A percentile compares a stretch with the other conserved stretches of the same genome.
Evolutionary conservation across 495 filamentous ascomycete genomes (phyloP).

Genomic region (Penicillium pancosmium): DNA sequence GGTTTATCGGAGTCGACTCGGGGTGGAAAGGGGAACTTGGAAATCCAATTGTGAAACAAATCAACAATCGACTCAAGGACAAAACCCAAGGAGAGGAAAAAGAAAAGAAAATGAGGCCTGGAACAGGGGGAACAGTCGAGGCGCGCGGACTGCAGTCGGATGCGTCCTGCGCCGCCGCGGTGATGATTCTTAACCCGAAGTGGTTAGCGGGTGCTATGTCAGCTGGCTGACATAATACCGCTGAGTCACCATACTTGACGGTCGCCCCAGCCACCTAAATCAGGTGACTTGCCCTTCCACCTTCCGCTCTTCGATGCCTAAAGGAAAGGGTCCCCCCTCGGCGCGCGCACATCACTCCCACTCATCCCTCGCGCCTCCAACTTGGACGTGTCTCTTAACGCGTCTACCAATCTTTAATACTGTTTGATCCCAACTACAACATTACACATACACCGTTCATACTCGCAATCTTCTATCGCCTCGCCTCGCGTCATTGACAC

Average conservation of each 20-base stretch:
- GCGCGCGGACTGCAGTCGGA: constrained; percentile 10
- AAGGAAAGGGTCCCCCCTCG: constrained; percentile 23
- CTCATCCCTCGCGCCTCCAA: constrained; percentile 25
- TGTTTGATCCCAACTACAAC: background rate
- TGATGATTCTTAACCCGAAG: constrained; percentile 38
- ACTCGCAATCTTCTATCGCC: background rate
- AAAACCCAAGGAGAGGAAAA: background rate
- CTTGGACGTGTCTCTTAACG: constrained; percentile 15
- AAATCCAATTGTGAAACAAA: background rate
- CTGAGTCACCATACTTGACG: constrained; percentile 11
- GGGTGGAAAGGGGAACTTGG: background rate
- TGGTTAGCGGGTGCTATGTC: background rate
- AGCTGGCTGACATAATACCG: background rate
- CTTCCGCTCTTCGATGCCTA: constrained; percentile 24
- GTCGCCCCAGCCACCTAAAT: constrained; percentile 30
- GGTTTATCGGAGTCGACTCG: constrained; percentile 7
- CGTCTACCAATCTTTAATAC: constrained; percentile 2
- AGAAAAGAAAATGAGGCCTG: background rate
- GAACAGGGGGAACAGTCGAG: background rate
- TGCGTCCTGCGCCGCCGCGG: constrained; percentile 21
- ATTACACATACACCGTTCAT: too few relatives aligned
- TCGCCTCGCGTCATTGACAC: constrained; percentile 15
- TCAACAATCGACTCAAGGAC: background rate
- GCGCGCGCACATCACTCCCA: constrained; percentile 29
- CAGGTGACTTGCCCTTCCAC: constrained; percentile 16